phyloP scores from a whole-genome alignment of 129 eudicot genomes.

The Lonicera japonica region DNA sequence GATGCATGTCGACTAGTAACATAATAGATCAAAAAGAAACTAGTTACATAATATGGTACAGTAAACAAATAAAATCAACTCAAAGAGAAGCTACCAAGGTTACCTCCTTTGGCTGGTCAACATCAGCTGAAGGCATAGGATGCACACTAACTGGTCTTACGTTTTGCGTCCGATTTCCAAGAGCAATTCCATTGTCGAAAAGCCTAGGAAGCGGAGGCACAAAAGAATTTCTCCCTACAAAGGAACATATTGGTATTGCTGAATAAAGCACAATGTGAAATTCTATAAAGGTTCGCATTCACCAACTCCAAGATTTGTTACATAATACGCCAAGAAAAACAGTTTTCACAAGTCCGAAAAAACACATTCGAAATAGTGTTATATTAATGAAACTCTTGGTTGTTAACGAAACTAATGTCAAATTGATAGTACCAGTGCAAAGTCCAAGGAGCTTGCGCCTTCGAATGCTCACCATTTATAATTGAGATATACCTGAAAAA shows the following conservation, averaged over 20 bases:
- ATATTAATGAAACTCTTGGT: too few relatives aligned
- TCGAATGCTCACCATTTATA: constrained; percentile 94
- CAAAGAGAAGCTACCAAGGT: constrained; percentile 9
- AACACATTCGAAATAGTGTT: too few relatives aligned
- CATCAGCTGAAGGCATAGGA: constrained; percentile 40
- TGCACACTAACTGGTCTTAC: constrained; percentile 45
- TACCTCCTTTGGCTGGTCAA: constrained; percentile 51
- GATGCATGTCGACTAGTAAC: too few relatives aligned
- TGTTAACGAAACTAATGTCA: too few relatives aligned
- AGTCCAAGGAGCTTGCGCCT: constrained; percentile 83
- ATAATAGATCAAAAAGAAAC: background rate
- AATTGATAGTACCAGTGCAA: constrained; percentile 49
- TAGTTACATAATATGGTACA: background rate
- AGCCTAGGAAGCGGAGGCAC: constrained; percentile 39
- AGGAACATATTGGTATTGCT: constrained; percentile 12
- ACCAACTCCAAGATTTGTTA: background rate
- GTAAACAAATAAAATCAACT: background rate
- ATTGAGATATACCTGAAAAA: constrained; percentile 17
- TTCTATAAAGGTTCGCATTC: background rate
- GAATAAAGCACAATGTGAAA: background rate
- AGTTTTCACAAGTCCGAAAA: constrained; percentile 6
- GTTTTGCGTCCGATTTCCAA: constrained; percentile 31
- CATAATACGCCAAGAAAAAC: too few relatives aligned
- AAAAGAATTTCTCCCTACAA: constrained; percentile 48
- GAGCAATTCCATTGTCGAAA: constrained; percentile 38